Base-by-base conservation (phyloP, 2,329 filamentous ascomycete genomes). In the Trichoderma hamatum region DNA sequence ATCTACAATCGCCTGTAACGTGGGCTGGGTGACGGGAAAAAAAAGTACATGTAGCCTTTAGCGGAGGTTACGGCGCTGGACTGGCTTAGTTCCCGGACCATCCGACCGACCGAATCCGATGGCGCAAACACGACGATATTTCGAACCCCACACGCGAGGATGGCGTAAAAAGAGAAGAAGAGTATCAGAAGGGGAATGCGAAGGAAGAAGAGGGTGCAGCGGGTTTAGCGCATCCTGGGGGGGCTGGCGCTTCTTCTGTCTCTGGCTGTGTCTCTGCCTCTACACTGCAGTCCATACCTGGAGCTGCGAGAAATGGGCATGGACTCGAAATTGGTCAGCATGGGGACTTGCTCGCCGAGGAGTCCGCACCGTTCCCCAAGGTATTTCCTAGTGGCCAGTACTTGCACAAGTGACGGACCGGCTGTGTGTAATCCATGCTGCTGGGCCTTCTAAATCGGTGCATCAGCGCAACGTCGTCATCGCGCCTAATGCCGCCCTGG, bases 11-110 rank as follows among this genome's bases (percentile, higher is more conserved):
- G 49, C 32, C 55, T 61, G 55, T 61, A 52, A 39, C 65, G 56
- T 61, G 36, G 56, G 66, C 49, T 56, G 58, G 59, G 32, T 56
- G 59, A 54, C 46, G 34, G 52, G 51, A 51, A 56, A 63, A 62
- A 55, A 49, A 54, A 54, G 34, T 51, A 34, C 51, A 26, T 36
- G 54, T 55, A 51, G 39, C 36, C 49, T 59, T 62, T 54, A 59
- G 68, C 68, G 68, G 68, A 70, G 68, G 68, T 56, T 62, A 67
- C 64, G 68, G 68, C 64, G 68, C 55, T 61, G 63, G 63, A 62
- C 58, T 67, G 68, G 60, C 54, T 70, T 72, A 71, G 71, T 65
- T 71, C 68, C 71, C 71, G 71, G 70, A 52, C 70, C 68, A 72
- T 72, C 71, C 71, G 71, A 71, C 70, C 70, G 65, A 51, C 63